Percentiles rank a stretch among this genome's conserved stretches.
Conservation (phyloP, 331 rosid species). For the Rosa hybrid region DNA sequence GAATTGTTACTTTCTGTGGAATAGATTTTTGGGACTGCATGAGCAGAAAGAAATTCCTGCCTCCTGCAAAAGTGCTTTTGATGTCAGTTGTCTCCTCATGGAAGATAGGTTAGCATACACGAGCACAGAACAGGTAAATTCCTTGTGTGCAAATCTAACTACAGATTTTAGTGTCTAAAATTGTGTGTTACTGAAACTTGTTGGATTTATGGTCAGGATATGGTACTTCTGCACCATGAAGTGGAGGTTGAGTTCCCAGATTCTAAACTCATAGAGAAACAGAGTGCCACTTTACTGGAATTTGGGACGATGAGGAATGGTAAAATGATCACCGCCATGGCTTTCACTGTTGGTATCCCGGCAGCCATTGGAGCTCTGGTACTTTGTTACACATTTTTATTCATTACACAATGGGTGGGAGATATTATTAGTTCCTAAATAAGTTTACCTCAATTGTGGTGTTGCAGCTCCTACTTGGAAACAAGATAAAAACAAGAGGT, state of each 20-base stretch:
- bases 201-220: constrained; percentile 66
- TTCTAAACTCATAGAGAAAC: constrained; percentile 52
- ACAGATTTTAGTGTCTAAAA: neutral
- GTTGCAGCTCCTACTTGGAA: constrained; percentile 77
- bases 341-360: constrained; percentile 90
- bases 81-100: constrained; percentile 77
- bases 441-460: constrained; percentile 9
- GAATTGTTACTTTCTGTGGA: neutral
- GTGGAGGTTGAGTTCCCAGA: constrained; percentile 76
- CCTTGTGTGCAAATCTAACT: neutral
- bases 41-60: constrained; percentile 70
- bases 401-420: constrained; percentile 10
- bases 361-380: constrained; percentile 94
- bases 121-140: constrained; percentile 68
- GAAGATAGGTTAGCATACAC: constrained; percentile 78
- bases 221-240: constrained; percentile 96
- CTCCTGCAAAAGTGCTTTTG: constrained; percentile 83
- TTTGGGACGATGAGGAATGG: constrained; percentile 65
- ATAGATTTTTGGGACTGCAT: constrained; percentile 81
- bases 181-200: constrained; percentile 5
- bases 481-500: constrained; percentile 86
- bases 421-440: constrained; percentile 9
- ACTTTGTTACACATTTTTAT: constrained; percentile 12
- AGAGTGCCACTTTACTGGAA: constrained; percentile 79
- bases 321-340: constrained; percentile 79